phyloP scores from a whole-genome alignment of 2,329 filamentous ascomycete species.

The Aspergillus felis region DNA sequence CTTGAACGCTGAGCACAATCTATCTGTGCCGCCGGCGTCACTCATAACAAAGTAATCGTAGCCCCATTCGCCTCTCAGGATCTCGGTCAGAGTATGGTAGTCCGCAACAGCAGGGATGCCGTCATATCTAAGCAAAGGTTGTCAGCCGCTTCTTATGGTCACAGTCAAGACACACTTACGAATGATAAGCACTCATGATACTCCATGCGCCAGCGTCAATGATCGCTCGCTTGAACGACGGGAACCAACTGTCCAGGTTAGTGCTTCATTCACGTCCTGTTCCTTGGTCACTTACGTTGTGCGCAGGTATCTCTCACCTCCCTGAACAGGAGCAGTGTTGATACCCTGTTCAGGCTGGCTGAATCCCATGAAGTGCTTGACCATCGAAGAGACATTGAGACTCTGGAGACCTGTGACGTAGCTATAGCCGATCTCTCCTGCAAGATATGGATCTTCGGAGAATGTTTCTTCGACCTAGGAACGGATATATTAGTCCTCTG shows the following conservation, averaged over 20 bases:
- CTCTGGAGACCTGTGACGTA: slow-evolving; percentile 61
- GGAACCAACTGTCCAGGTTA: slow-evolving; percentile 38
- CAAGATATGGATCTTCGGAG: slow-evolving; percentile 64
- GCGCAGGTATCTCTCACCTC: slow-evolving; percentile 52
- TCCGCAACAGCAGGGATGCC: slow-evolving; percentile 66
- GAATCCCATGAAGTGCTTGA: slow-evolving; percentile 73
- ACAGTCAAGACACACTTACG: slow-evolving; percentile 25
- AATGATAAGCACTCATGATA: slow-evolving; percentile 72
- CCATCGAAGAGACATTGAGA: slow-evolving; percentile 63
- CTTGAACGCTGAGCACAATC: slow-evolving; percentile 61
- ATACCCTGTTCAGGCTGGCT: slow-evolving; percentile 67
- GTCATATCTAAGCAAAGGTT: slow-evolving; percentile 50
- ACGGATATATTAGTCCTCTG: not conserved
- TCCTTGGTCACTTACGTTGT: slow-evolving; percentile 50
- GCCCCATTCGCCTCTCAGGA: slow-evolving; percentile 68
- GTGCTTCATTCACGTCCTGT: not conserved
- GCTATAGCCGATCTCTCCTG: slow-evolving; percentile 64
- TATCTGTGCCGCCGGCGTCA: slow-evolving; percentile 68
- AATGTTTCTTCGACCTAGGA: slow-evolving; percentile 63
- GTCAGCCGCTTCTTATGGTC: not conserved
- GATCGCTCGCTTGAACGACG: slow-evolving; percentile 65
- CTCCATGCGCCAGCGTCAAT: slow-evolving; percentile 64
- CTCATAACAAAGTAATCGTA: slow-evolving; percentile 64
- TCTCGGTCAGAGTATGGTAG: slow-evolving; percentile 62
- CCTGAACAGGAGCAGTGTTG: slow-evolving; percentile 61